Evolutionary conservation across 1,139 yeast genomes (phyloP).

Genomic region (Scheffersomyces segobiensis): DNA sequence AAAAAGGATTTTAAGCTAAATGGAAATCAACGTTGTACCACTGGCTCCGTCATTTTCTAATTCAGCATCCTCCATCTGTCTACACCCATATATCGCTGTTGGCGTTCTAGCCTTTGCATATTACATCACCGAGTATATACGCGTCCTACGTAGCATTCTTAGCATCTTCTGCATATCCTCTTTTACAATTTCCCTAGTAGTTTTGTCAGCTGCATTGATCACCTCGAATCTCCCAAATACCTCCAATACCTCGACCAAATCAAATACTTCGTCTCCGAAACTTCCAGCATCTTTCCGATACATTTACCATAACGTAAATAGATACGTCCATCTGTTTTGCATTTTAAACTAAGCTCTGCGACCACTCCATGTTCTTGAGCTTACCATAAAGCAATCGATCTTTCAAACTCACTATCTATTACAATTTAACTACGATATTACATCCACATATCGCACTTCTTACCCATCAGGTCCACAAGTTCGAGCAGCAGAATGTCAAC

Average conservation of each 20-base stretch:
- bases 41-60: neutral
- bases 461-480: neutral
- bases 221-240: neutral
- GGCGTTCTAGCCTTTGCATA: neutral
- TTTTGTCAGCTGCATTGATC: neutral
- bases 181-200: conserved; percentile 9
- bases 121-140: neutral
- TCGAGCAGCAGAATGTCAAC: conserved; percentile 10
- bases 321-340: neutral
- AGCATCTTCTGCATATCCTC: conserved; percentile 6
- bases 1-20: conserved; percentile 2
- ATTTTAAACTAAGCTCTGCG: conserved; percentile 8
- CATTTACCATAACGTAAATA: neutral
- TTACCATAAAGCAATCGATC: neutral
- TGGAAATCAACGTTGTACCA: neutral
- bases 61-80: neutral
- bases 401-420: neutral
- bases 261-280: neutral
- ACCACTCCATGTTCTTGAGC: conserved; percentile 4
- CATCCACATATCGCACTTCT: neutral
- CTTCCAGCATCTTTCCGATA: neutral
- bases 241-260: neutral
- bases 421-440: neutral
- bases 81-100: neutral
- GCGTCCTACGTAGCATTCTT: neutral